Conservation (phyloP, 495 filamentous ascomycete genomes). For the Penicillium atrosanguineum region DNA sequence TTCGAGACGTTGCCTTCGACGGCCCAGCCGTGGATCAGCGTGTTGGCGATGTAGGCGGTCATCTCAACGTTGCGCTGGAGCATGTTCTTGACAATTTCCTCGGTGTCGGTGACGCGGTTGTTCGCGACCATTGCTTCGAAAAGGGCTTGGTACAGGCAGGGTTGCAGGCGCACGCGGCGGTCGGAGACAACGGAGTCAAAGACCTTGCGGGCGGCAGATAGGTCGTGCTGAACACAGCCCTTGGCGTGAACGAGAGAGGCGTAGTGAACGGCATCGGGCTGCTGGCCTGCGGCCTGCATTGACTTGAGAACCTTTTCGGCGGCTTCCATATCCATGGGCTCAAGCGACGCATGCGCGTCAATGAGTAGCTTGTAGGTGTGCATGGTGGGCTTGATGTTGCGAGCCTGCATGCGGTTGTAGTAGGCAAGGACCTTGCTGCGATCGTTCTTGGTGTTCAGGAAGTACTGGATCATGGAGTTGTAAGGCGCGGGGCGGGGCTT, state of each 20-base stretch:
- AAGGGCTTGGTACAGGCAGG: slow-evolving; percentile 91
- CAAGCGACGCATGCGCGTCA: slow-evolving; percentile 90
- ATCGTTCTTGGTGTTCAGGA: slow-evolving; percentile 95
- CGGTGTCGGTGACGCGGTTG: slow-evolving; percentile 74
- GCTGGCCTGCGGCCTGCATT: slow-evolving; percentile 70
- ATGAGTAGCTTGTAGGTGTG: slow-evolving; percentile 98
- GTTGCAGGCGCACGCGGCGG: slow-evolving; percentile 61
- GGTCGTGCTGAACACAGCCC: slow-evolving; percentile 90
- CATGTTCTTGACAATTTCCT: slow-evolving; percentile 74
- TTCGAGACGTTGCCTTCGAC: slow-evolving; percentile 75
- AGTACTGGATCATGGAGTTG: slow-evolving; percentile 99
- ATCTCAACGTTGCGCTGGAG: slow-evolving; percentile 66
- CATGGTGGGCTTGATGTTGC: slow-evolving; percentile 83
- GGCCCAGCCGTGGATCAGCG: slow-evolving; percentile 98
- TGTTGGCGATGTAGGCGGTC: slow-evolving; percentile 98
- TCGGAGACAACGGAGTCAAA: slow-evolving; percentile 78
- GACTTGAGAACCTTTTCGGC: slow-evolving; percentile 80
- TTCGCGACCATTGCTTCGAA: slow-evolving; percentile 97
- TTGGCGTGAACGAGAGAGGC: slow-evolving; percentile 94
- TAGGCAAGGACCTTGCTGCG: slow-evolving; percentile 91
- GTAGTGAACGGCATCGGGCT: slow-evolving; percentile 90
- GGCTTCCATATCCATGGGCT: slow-evolving; percentile 85
- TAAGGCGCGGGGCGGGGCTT: slow-evolving; percentile 95
- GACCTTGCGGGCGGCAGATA: slow-evolving; percentile 72
- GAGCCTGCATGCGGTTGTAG: slow-evolving; percentile 88